Evolutionary conservation across 495 filamentous ascomycete species (phyloP), one percentile per base, ranked within the genome.

Genomic region (Cercophora scortea): DNA sequence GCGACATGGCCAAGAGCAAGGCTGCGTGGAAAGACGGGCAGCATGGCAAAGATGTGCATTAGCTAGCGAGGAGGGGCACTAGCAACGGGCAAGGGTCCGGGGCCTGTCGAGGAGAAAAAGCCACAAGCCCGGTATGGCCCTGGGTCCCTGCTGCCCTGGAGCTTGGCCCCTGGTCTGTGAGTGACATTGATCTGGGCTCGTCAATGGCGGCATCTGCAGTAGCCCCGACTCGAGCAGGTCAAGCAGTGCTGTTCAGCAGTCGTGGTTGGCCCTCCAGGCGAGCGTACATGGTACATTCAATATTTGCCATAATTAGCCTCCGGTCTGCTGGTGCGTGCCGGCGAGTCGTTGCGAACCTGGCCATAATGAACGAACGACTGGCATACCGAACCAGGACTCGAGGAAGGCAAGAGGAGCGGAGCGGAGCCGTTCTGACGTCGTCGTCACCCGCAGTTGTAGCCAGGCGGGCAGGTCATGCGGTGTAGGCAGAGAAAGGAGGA

Each of bases 271-370:
- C 53, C 63, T 50, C 61, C 45, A 40, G 43, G 58, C 34, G 51
- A 50, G 51, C 59, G 60, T 63, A 64, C 61, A 67, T 61, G 60
- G 60, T 58, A 61, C 57, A 63, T 61, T 46, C 64, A 61, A 65
- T 61, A 63, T 67, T 64, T 63, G 66, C 64, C 64, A 67, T 69
- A 67, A 62, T 69, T 65, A 65, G 66, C 60, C 59, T 52, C 57
- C 32, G 32, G 48, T 52, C 53, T 49, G 55, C 50, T 59, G 50
- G 50, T 51, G 45, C 42, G 45, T 56, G 47, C 51, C 50, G 56
- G 46, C 52, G 53, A 55, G 55, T 60, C 49, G 42, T 49, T 56
- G 56, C 54, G 50, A 60, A 47, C 47, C 19, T 39, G 40, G 51
- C 45, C 43, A 18, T 16, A 32, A 16, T 17, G 40, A 18, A 17